Conservation (phyloP, 2,329 filamentous ascomycete species). For the Arachnomyces sp. region DNA sequence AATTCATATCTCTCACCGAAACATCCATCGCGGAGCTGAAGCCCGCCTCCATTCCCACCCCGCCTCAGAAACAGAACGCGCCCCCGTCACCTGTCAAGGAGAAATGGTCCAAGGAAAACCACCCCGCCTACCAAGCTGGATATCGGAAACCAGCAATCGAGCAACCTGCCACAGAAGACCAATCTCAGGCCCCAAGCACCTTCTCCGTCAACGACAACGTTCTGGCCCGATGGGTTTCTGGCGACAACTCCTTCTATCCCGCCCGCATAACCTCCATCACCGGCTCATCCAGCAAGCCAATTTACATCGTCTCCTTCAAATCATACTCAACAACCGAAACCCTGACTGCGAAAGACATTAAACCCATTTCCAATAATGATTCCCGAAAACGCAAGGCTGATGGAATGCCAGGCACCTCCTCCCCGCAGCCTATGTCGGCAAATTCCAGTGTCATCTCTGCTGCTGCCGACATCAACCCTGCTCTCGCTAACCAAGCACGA, state of each 20-base stretch:
- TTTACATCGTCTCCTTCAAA: constrained; percentile 94
- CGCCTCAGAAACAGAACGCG: constrained; percentile 33
- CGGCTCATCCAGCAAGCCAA: constrained; percentile 78
- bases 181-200: constrained; percentile 43
- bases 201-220: constrained; percentile 87
- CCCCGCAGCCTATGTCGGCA: constrained; percentile 31
- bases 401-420: constrained; percentile 51
- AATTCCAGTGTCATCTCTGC: constrained; percentile 55
- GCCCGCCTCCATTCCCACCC: constrained; percentile 43
- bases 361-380: constrained; percentile 59
- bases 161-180: constrained; percentile 43
- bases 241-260: constrained; percentile 83
- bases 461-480: constrained; percentile 58
- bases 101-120: constrained; percentile 74
- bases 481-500: constrained; percentile 54
- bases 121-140: constrained; percentile 64
- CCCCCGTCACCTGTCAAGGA: constrained; percentile 51
- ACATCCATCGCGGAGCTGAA: constrained; percentile 74
- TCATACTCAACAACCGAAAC: constrained; percentile 76
- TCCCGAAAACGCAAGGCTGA: constrained; percentile 81
- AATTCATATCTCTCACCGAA: constrained; percentile 70
- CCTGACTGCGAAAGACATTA: constrained; percentile 71
- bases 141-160: constrained; percentile 38
- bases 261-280: constrained; percentile 91
- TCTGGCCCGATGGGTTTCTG: constrained; percentile 81